These are phyloP conservation scores for Cinnamomum micranthum DNA, from an alignment of 164 flowering plant species.

Conservation along the genomic window DNA sequence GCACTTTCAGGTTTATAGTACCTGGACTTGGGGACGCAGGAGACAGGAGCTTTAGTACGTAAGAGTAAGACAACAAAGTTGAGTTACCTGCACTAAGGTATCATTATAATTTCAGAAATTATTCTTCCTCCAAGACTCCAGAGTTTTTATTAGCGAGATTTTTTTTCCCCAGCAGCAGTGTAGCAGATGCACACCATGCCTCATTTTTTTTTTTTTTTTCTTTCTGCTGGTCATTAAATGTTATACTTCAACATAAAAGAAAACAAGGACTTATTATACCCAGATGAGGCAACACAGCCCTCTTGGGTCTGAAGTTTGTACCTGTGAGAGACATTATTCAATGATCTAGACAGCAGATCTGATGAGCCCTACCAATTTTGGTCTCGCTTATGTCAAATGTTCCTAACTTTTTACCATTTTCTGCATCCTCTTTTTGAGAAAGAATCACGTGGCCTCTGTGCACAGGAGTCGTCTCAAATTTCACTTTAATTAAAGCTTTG, in stretches of 20 bases:
- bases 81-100: background rate
- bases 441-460: background rate
- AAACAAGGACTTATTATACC: background rate
- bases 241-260: background rate
- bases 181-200: background rate
- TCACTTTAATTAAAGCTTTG: too few species aligned
- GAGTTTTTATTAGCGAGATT: background rate
- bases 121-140: background rate
- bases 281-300: background rate
- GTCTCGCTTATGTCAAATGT: too few species aligned
- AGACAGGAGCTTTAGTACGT: slow-evolving; percentile 86
- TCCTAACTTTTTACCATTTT: background rate
- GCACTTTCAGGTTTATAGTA: slow-evolving; percentile 65
- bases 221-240: background rate
- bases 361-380: background rate
- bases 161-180: background rate
- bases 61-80: background rate
- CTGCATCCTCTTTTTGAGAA: background rate
- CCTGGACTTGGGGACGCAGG: slow-evolving; percentile 99
- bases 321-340: too few species aligned
- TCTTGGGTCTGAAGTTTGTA: background rate
- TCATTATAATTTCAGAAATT: background rate
- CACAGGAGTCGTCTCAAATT: too few species aligned
- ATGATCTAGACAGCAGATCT: background rate
- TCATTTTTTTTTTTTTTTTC: background rate